A percentile compares a stretch with the other conserved stretches of the same genome.
These are phyloP conservation scores for Fusarium buharicum DNA, from an alignment of 2,329 filamentous ascomycete genomes.

Conservation along the genomic window DNA sequence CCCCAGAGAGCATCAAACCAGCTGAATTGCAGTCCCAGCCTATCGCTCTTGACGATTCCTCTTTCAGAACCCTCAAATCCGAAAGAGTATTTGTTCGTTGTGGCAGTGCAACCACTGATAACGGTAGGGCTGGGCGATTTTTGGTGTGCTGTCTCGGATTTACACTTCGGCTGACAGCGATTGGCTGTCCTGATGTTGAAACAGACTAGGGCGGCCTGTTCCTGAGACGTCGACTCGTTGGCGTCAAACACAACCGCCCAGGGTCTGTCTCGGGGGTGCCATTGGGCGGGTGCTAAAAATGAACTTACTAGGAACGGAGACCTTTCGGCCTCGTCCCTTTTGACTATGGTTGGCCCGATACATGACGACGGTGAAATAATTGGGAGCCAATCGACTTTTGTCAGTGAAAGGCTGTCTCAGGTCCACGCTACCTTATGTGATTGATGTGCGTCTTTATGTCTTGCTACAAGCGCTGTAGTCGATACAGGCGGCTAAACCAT, in stretches of 20 bases:
- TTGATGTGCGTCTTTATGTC: background rate
- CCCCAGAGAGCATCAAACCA: background rate
- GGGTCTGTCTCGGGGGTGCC: constrained; percentile 7
- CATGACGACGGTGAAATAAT: constrained; percentile 2
- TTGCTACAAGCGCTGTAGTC: constrained; percentile 11
- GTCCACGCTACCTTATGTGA: background rate
- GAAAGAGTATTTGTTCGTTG: constrained; percentile 2
- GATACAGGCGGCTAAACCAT: background rate
- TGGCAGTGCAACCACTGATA: background rate
- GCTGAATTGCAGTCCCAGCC: background rate
- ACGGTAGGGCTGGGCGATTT: constrained; percentile 19
- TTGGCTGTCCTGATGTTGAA: constrained; percentile 46
- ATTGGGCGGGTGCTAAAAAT: constrained; percentile 40
- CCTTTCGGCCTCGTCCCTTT: constrained; percentile 4
- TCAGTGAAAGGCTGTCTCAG: constrained; percentile 5
- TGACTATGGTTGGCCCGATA: constrained; percentile 2
- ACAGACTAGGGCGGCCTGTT: constrained; percentile 32
- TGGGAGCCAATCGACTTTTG: background rate
- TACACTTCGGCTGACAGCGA: constrained; percentile 5
- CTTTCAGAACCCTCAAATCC: constrained; percentile 8
- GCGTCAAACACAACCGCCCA: constrained; percentile 16
- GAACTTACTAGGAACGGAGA: constrained; percentile 8
- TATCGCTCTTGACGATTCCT: background rate
- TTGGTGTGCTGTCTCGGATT: constrained; percentile 35
- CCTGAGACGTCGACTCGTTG: constrained; percentile 32